A percentile compares a stretch with the other conserved stretches of the same genome.
Conservation (phyloP, 768 basidiomycete genomes). For the Boletus coccyginus region DNA sequence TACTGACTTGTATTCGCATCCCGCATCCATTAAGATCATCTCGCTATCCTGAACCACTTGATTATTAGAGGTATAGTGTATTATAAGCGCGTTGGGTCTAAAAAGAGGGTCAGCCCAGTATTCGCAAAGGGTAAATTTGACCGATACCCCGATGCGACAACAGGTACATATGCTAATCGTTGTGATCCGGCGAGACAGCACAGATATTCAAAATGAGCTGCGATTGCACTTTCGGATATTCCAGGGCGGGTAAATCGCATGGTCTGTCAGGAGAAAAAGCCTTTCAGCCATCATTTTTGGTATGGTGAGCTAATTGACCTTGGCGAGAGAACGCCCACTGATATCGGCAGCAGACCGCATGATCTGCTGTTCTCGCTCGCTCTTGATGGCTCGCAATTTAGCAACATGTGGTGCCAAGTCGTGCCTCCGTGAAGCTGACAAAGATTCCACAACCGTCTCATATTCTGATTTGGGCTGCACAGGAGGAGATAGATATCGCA, state of each 20-base stretch:
- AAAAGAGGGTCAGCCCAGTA: not conserved
- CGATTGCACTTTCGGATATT: conserved; percentile 57
- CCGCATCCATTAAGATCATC: conserved; percentile 84
- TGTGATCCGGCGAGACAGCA: conserved; percentile 79
- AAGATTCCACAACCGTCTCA: conserved; percentile 53
- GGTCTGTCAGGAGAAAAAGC: conserved; percentile 45
- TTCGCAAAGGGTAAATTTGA: not conserved
- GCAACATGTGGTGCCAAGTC: conserved; percentile 70
- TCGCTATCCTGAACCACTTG: conserved; percentile 69
- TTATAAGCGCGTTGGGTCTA: conserved; percentile 84
- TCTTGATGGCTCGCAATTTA: conserved; percentile 75
- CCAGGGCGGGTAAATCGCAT: conserved; percentile 73
- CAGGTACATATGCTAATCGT: conserved; percentile 94
- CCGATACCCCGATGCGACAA: conserved; percentile 86
- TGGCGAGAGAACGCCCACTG: conserved; percentile 80
- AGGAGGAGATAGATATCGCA: conserved; percentile 46
- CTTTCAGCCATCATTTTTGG: not conserved
- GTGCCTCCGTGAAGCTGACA: conserved; percentile 45
- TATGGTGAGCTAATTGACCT: conserved; percentile 44
- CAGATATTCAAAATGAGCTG: conserved; percentile 87
- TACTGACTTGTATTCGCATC: conserved; percentile 84
- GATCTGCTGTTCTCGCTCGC: conserved; percentile 65
- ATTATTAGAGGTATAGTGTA: conserved; percentile 94
- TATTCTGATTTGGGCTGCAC: conserved; percentile 39
- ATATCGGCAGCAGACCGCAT: conserved; percentile 88